Base-by-base conservation (phyloP, 2,329 filamentous ascomycete genomes). In the Penicillium sp. region DNA sequence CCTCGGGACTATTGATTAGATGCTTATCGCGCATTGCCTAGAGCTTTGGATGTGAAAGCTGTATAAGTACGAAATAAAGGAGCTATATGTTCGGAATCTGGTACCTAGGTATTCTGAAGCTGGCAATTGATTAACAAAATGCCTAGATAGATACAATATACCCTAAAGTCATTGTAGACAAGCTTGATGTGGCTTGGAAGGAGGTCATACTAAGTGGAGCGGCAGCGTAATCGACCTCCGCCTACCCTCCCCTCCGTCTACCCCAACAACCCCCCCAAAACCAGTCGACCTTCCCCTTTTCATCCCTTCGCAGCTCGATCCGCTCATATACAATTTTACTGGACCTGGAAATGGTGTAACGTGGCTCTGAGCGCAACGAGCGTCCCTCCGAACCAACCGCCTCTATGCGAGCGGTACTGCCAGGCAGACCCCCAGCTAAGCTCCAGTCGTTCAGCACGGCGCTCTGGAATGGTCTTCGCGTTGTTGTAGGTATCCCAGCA, bases 351-450 rank as follows among this genome's bases (percentile, higher is more conserved):
- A 74, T 74, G 72, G 64, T 73, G 62, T 72, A 67, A 63, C 53
- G 39, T 56, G 50, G 36, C 53, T 52, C 53, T 50, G 46, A 65
- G 61, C 63, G 65, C 66, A 71, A 58, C 57, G 52, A 64, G 60
- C 61, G 61, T 63, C 54, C 58, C 51, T 53, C 56, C 42, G 56
- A 62, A 54, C 61, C 58, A 62, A 65, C 70, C 69, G 69, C 72
- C 77, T 85, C 77, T 73, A 92, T 92, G 88, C 86, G 87, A 81
- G 83, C 85, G 71, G 84, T 92, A 76, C 82, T 92, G 66, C 90
- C 90, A 60, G 90, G 90, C 72, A 85, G 87, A 78, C 89, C 90
- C 72, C 85, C 84, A 79, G 81, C 87, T 67, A 88, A 85, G 79
- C 86, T 90, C 67, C 89, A 92, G 80, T 86, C 88, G 76, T 80